phyloP scores from a whole-genome alignment of 1,284 basidiomycete species.

The Cystobasidium slooffiae region DNA sequence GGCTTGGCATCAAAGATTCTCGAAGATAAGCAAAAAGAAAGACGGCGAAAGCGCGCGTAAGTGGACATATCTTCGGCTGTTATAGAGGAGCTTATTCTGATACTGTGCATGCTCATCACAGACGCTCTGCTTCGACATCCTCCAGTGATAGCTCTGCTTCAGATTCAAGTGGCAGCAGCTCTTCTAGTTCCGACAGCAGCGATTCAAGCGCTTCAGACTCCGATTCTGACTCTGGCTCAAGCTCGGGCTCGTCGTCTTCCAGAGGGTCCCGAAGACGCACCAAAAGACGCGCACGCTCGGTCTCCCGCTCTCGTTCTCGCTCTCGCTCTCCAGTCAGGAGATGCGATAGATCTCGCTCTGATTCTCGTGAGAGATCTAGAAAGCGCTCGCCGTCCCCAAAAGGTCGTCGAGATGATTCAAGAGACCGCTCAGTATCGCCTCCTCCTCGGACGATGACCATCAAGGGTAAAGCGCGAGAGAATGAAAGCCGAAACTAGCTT shows the following conservation, averaged over 20 bases:
- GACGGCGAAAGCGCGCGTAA: conserved; percentile 29
- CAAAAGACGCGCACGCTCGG: conserved; percentile 9
- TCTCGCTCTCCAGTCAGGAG: conserved; percentile 30
- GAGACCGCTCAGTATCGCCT: conserved; percentile 13
- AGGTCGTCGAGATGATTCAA: not conserved
- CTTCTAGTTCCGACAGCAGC: conserved; percentile 28
- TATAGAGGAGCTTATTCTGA: not conserved
- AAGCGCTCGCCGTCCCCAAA: conserved; percentile 25
- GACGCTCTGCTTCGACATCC: not conserved
- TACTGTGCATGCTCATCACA: not conserved
- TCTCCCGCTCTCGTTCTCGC: conserved; percentile 13
- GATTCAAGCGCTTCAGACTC: conserved; percentile 20
- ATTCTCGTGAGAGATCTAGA: not conserved
- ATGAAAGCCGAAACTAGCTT: not conserved
- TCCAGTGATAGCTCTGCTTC: conserved; percentile 18
- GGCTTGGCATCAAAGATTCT: conserved; percentile 41
- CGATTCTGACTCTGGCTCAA: conserved; percentile 13
- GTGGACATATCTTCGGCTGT: not conserved
- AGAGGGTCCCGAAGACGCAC: not conserved
- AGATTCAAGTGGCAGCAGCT: conserved; percentile 31
- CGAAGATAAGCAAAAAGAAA: conserved; percentile 34
- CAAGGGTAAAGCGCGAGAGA: conserved; percentile 3
- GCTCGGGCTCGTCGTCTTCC: not conserved
- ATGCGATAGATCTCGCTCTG: conserved; percentile 2
- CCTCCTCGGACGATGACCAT: conserved; percentile 15